phyloP scores from a whole-genome alignment of 2,329 filamentous ascomycete species.

The Aspergillus pseudoterreus region DNA sequence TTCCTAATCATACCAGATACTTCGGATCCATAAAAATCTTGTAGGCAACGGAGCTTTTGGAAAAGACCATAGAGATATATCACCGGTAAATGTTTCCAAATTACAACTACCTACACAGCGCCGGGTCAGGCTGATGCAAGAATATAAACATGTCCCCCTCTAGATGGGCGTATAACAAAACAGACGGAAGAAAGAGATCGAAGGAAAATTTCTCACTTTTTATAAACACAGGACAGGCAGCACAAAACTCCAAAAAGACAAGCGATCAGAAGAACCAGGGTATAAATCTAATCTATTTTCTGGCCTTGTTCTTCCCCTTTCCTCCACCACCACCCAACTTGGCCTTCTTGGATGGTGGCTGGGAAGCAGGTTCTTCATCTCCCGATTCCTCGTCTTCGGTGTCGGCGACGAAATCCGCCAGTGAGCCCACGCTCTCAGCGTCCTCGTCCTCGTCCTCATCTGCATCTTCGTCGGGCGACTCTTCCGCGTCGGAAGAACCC shows the following conservation, averaged over 20 bases:
- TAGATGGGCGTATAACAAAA: conserved; percentile 2
- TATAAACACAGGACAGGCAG: conserved; percentile 4
- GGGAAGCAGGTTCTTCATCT: conserved; percentile 20
- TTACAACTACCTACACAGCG: neutral
- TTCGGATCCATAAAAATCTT: neutral
- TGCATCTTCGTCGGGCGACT: conserved; percentile 58
- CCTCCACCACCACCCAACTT: conserved; percentile 22
- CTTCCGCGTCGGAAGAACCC: conserved; percentile 42
- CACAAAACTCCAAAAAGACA: conserved; percentile 8
- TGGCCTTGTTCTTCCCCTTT: conserved; percentile 33
- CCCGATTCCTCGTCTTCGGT: conserved; percentile 42
- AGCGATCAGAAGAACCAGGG: conserved; percentile 15
- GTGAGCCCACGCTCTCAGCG: conserved; percentile 55
- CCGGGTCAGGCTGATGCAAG: conserved; percentile 1
- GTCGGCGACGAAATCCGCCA: conserved; percentile 46
- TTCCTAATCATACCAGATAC: too few relatives aligned
- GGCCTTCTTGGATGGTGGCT: conserved; percentile 35
- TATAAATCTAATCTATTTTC: conserved; percentile 30
- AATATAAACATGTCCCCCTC: neutral
- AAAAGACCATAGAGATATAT: too few relatives aligned
- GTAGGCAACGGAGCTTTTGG: neutral
- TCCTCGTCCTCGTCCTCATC: conserved; percentile 59
- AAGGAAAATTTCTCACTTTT: neutral
- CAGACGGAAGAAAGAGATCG: neutral
- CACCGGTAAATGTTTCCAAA: neutral